These are phyloP conservation scores for Cucumis melo DNA, from an alignment of 306 rosid species.

Conservation along the genomic window DNA sequence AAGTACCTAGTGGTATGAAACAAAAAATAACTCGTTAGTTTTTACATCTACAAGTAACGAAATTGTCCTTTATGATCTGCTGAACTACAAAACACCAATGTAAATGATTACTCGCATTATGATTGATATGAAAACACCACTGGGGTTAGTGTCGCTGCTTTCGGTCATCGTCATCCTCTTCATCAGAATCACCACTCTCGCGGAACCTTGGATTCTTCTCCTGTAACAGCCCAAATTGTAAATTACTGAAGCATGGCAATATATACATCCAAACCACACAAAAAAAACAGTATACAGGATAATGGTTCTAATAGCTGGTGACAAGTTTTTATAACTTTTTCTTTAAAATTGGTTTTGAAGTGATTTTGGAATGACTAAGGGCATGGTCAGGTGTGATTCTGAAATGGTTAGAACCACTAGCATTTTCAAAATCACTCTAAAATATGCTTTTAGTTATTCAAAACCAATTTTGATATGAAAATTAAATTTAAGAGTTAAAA, in stretches of 20 bases:
- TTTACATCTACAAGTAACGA: neutral
- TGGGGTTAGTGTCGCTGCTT: conserved; percentile 29
- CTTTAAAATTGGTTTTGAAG: too few species aligned
- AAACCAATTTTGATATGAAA: too few species aligned
- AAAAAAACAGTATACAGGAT: neutral
- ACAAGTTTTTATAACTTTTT: neutral
- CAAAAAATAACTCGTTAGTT: neutral
- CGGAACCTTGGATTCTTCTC: conserved; percentile 97
- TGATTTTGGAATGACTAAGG: neutral
- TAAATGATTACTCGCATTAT: neutral
- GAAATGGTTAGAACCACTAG: too few species aligned
- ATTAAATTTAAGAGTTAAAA: too few species aligned
- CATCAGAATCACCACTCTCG: conserved; percentile 95
- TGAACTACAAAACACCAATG: neutral
- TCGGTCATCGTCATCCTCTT: conserved; percentile 78
- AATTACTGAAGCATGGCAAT: neutral
- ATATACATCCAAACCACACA: neutral
- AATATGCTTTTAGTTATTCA: too few species aligned
- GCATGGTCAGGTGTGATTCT: too few species aligned
- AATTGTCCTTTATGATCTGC: neutral
- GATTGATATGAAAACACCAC: neutral
- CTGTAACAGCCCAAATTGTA: conserved; percentile 22
- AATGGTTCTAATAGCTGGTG: neutral
- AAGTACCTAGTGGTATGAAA: neutral
- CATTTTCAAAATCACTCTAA: too few species aligned